Evolutionary conservation across 1,284 basidiomycete genomes (phyloP), one percentile per base, ranked within the genome.

Genomic region (Violaceomyces palustris): DNA sequence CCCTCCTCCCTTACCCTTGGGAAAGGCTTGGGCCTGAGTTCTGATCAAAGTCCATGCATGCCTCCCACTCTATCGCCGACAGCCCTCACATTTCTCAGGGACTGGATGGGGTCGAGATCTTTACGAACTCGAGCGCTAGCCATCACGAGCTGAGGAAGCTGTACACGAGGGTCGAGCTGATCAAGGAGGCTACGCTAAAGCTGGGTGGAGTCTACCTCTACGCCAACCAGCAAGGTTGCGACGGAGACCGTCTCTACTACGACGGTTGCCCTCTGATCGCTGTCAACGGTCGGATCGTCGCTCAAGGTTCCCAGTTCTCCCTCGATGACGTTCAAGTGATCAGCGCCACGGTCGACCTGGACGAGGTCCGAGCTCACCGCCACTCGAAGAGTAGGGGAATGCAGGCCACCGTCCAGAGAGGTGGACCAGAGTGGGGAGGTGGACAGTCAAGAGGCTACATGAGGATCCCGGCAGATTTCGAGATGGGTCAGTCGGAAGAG

Each of bases 181-280:
- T 98, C 77, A 91, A 89, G 68, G 93, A 97, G 73, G 93, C 94
- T 1, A 98, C 93, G 1, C 78, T 86, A 55, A 98, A 97, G 91
- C 81, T 91, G 24, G 94, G 93, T 17, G 93, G 94, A 4, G 83
- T 97, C 39, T 98, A 98, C 74, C 81, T 99, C 7, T 99, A 98
- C 64, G 88, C 93, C 8, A 99, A 99, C 72, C 93, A 99, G 72
- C 92, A 96, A 78, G 93, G 94, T 5, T 99, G 94, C 71, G 93
- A 98, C 70, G 93, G 94, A 3, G 93, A 98, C 72, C 82, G 93
- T 21, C 79, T 97, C 1, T 98, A 98, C 78, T 98, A 97, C 72
- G 94, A 98, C 67, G 93, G 94, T 24, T 93, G 89, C 57, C 86
- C 89, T 15, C 82, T 98, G 80, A 96, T 98, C 62, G 90, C 88